Evolutionary conservation across 495 filamentous ascomycete genomes (phyloP), one percentile per base, ranked within the genome.

Genomic region (Penicillium longicatenatum): DNA sequence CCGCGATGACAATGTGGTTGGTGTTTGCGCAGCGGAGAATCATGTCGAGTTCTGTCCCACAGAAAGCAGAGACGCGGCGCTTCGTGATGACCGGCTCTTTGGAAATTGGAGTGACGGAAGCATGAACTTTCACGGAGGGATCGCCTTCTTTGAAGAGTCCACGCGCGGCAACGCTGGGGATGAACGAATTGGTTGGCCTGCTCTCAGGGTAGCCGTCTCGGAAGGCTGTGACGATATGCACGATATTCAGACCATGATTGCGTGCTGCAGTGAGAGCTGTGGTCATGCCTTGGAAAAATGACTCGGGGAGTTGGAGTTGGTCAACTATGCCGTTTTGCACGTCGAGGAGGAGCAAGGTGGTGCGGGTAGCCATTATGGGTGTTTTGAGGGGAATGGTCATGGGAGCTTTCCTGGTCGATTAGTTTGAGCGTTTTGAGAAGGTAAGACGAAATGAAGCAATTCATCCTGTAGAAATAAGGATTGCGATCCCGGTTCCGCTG

Each of bases 271-370:
- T 21, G 12, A 75, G 50, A 6, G 60, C 62, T 11, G 52, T 41
- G 17, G 63, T 48, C 4, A 75, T 42, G n/a, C 62, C 66, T 12
- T 60, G 9, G 14, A 76, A 61, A 49, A 71, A 75, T 31, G 35
- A 14, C 10, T 54, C 50, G 14, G 49, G 60, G 17, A 57, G 43
- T 41, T 54, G 43, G 35, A 71, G 26, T 43, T 35, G 64, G 24
- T 63, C 47, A 39, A 75, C 37, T 11, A 67, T 57, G 30, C 66
- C 70, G 26, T 58, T 70, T 55, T 76, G 69, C 59, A 74, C 33
- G 55, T 77, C 75, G 39, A 77, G 67, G 43, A 76, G 57, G 22
- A 77, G 58, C 3, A 77, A 62, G 4, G 70, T 70, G 1, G 65
- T 70, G 39, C 60, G 31, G 31, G 31, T 35, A 35, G 7, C 31